phyloP scores from a whole-genome alignment of 768 basidiomycete genomes.

The Leccinum disarticulatum region DNA sequence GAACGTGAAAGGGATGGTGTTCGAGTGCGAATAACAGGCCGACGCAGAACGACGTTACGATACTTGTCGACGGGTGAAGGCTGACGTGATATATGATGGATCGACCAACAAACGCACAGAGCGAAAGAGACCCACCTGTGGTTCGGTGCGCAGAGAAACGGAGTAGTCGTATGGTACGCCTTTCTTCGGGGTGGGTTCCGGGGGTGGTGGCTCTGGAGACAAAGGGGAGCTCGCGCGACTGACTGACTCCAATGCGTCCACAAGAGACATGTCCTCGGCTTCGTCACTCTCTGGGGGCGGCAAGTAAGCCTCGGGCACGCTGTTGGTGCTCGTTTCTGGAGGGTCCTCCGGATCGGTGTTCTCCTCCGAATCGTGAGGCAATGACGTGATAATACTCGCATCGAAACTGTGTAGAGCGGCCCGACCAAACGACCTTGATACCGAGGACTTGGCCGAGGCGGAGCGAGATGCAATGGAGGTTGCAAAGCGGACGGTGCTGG shows the following conservation, averaged over 20 bases:
- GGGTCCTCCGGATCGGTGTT: conserved; percentile 39
- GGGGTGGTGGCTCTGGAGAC: conserved; percentile 37
- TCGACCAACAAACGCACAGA: not conserved
- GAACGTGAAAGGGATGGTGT: conserved; percentile 70
- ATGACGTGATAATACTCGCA: conserved; percentile 54
- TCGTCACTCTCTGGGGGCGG: conserved; percentile 46
- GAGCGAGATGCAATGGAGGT: conserved; percentile 51
- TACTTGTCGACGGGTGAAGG: conserved; percentile 61
- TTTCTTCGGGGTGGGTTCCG: conserved; percentile 48
- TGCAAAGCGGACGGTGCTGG: conserved; percentile 50
- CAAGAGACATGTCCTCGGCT: conserved; percentile 47
- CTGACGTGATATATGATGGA: conserved; percentile 36
- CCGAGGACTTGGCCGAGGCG: conserved; percentile 32
- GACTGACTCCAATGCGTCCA: conserved; percentile 57
- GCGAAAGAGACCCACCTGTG: conserved; percentile 44
- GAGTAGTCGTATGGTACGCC: conserved; percentile 48
- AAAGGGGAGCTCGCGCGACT: conserved; percentile 53
- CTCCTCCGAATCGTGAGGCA: conserved; percentile 39
- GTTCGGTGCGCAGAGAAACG: conserved; percentile 57
- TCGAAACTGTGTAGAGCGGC: conserved; percentile 54
- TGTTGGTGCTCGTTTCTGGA: conserved; percentile 45
- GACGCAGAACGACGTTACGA: conserved; percentile 61
- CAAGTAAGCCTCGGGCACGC: conserved; percentile 53
- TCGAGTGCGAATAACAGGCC: conserved; percentile 49
- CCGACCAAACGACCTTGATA: conserved; percentile 37